phyloP scores from a whole-genome alignment of 345 rosid species.

The Bruguiera parviflora region DNA sequence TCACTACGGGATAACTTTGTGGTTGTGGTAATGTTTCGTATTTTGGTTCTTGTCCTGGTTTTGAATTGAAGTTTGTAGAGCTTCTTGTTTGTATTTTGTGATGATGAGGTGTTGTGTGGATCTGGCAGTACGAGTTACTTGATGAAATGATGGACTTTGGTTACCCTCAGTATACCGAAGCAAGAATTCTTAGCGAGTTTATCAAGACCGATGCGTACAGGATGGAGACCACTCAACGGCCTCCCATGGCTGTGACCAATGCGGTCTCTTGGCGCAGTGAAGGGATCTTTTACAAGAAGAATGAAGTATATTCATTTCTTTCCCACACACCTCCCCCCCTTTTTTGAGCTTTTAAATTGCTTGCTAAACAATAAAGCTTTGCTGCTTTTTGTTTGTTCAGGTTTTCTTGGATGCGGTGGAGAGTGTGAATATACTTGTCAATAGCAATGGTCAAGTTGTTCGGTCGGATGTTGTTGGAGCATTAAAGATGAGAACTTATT shows the following conservation, averaged over 20 bases:
- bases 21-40: slow-evolving; percentile 66
- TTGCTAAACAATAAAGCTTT: slow-evolving; percentile 9
- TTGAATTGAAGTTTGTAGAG: too few relatives aligned
- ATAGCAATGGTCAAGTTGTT: slow-evolving; percentile 91
- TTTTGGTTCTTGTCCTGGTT: too few relatives aligned
- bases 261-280: slow-evolving; percentile 99
- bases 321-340: not conserved
- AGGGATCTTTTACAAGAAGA: slow-evolving; percentile 85
- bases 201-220: slow-evolving; percentile 97
- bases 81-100: too few relatives aligned
- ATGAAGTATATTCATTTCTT: slow-evolving; percentile 52
- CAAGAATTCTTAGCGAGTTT: slow-evolving; percentile 87
- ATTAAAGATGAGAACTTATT: slow-evolving; percentile 91
- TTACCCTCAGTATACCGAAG: slow-evolving; percentile 92
- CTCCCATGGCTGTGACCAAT: slow-evolving; percentile 99
- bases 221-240: slow-evolving; percentile 93
- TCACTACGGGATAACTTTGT: slow-evolving; percentile 97
- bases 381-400: slow-evolving; percentile 36
- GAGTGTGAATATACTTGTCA: slow-evolving; percentile 91
- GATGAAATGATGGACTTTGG: slow-evolving; percentile 99
- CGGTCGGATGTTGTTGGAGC: slow-evolving; percentile 98
- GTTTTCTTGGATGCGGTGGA: slow-evolving; percentile 95
- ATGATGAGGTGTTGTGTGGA: slow-evolving; percentile 11
- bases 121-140: slow-evolving; percentile 84
- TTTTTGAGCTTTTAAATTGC: not conserved